Conservation (phyloP, 1,284 basidiomycete genomes). For the Apiotrichum sp. region DNA sequence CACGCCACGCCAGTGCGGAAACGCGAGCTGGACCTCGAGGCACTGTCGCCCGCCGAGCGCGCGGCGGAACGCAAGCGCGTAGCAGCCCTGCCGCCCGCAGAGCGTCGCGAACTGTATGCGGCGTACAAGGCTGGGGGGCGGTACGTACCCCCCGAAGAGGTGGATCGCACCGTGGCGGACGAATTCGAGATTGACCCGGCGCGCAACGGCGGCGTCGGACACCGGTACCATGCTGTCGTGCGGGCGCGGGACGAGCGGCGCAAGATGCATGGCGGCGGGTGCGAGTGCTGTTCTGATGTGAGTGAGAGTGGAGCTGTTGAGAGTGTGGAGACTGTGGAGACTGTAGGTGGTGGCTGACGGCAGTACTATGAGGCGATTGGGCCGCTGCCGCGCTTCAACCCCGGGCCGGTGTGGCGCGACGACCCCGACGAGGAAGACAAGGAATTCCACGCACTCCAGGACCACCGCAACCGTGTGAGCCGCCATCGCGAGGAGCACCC, state of each 20-base stretch:
- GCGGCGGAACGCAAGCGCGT: conserved; percentile 25
- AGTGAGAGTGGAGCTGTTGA: conserved; percentile 28
- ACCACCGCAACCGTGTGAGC: conserved; percentile 68
- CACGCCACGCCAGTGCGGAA: conserved; percentile 11
- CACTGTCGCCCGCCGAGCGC: conserved; percentile 28
- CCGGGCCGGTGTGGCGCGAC: conserved; percentile 61
- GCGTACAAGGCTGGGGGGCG: conserved; percentile 39
- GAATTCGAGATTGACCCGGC: conserved; percentile 62
- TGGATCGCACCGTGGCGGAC: conserved; percentile 56
- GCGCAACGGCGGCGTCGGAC: conserved; percentile 60
- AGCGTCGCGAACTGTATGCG: conserved; percentile 34
- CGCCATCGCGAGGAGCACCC: conserved; percentile 61
- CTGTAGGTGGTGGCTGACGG: not conserved
- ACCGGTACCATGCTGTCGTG: conserved; percentile 70
- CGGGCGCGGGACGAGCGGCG: conserved; percentile 60
- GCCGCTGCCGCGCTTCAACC: conserved; percentile 58
- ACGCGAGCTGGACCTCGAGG: conserved; percentile 21
- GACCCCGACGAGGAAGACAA: conserved; percentile 14
- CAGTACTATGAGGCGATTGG: conserved; percentile 77
- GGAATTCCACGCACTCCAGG: conserved; percentile 41
- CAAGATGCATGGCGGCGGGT: conserved; percentile 68
- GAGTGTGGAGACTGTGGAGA: too few species aligned
- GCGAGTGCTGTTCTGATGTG: conserved; percentile 76
- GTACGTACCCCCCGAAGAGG: conserved; percentile 31
- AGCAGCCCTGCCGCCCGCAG: conserved; percentile 21